phyloP scores from a whole-genome alignment of 129 eudicot genomes.

The Erigeron canadensis region DNA sequence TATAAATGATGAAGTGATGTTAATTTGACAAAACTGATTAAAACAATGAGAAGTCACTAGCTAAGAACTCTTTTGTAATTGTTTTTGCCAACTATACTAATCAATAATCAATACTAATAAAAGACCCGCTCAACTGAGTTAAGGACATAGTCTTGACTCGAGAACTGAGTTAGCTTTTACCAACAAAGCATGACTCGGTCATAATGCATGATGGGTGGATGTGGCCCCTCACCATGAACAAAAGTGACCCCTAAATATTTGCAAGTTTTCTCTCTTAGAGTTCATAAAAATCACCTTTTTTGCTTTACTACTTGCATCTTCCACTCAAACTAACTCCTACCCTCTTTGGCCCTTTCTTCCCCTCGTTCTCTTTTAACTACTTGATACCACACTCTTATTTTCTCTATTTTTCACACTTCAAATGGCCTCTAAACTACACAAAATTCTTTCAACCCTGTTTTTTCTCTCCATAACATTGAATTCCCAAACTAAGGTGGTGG shows the following conservation, averaged over 20 bases:
- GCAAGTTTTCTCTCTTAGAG: slow-evolving; percentile 14
- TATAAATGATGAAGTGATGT: too few relatives aligned
- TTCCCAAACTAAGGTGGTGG: slow-evolving; percentile 22
- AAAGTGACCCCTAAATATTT: slow-evolving; percentile 28
- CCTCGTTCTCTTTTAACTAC: slow-evolving; percentile 19
- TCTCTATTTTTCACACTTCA: slow-evolving; percentile 18
- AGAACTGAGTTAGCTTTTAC: slow-evolving; percentile 20
- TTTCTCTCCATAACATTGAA: slow-evolving; percentile 28
- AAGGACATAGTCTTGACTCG: slow-evolving; percentile 23
- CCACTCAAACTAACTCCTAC: slow-evolving; percentile 38
- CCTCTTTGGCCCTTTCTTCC: slow-evolving; percentile 39
- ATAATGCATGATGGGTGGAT: slow-evolving; percentile 26
- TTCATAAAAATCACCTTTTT: slow-evolving; percentile 21
- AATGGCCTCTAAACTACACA: slow-evolving; percentile 41
- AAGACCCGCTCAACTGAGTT: slow-evolving; percentile 10
- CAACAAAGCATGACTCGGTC: slow-evolving; percentile 22
- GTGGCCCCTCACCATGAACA: slow-evolving; percentile 37
- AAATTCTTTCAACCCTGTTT: slow-evolving; percentile 37
- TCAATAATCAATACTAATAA: slow-evolving; percentile 20
- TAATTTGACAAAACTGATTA: too few relatives aligned
- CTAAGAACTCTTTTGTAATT: too few relatives aligned
- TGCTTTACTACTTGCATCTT: slow-evolving; percentile 25
- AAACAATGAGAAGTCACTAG: too few relatives aligned
- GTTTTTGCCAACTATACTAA: too few relatives aligned
- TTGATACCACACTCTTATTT: slow-evolving; percentile 27